A percentile compares a stretch with the other conserved stretches of the same genome.
Evolutionary conservation across 2,329 filamentous ascomycete genomes (phyloP).

Genomic region (Alternaria burnsii): DNA sequence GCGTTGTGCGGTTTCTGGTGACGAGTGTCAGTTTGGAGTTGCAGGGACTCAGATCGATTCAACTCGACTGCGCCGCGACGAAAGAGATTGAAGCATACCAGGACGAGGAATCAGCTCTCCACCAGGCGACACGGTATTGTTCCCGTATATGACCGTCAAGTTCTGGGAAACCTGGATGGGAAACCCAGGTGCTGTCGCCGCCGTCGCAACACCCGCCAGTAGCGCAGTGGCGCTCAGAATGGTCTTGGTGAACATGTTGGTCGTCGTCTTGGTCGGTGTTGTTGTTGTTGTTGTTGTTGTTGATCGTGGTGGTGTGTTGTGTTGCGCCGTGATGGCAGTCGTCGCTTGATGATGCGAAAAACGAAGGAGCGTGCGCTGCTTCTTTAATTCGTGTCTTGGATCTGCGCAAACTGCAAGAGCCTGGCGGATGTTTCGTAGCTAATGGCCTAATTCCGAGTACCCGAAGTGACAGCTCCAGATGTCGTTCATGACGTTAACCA

Average conservation of each 20-base stretch:
- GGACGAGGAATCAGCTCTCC: constrained; percentile 44
- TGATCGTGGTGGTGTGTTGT: not conserved
- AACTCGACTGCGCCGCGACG: too few species aligned
- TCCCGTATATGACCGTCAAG: constrained; percentile 41
- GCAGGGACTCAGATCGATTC: not conserved
- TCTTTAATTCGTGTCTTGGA: not conserved
- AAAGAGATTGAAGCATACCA: constrained; percentile 25
- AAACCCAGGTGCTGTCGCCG: constrained; percentile 43
- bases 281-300: not conserved
- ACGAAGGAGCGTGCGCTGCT: constrained; percentile 1
- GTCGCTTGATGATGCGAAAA: not conserved
- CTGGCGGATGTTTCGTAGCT: not conserved
- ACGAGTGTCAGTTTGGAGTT: constrained; percentile 2
- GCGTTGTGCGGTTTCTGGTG: constrained; percentile 36
- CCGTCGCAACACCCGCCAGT: constrained; percentile 22
- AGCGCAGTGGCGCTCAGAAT: constrained; percentile 22
- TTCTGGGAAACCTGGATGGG: constrained; percentile 27
- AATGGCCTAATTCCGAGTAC: not conserved
- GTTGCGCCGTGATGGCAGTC: not conserved
- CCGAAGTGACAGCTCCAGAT: constrained; percentile 1
- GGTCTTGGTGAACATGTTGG: constrained; percentile 27
- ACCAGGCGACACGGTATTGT: constrained; percentile 43
- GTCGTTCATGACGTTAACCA: constrained; percentile 2
- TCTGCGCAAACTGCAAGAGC: not conserved
- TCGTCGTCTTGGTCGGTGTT: not conserved